Percentiles rank a stretch among this genome's conserved stretches.
Conservation (phyloP, 2,329 filamentous ascomycete species). For the Chrysoporthe austroafricana region DNA sequence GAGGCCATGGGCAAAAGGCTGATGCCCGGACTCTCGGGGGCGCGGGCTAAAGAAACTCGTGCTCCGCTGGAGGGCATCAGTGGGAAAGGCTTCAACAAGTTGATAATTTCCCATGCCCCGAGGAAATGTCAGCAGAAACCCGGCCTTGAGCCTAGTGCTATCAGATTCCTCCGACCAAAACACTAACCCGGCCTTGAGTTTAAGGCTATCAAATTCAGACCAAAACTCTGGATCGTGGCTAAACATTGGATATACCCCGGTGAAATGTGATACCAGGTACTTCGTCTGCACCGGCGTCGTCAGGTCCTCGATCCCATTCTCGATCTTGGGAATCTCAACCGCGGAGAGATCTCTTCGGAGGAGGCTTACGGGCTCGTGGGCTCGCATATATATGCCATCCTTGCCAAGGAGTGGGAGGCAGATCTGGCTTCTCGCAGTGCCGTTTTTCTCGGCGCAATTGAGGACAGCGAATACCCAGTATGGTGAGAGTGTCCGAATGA, state of each 20-base stretch:
- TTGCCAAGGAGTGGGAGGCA: conserved; percentile 45
- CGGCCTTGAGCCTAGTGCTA: not conserved
- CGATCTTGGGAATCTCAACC: not conserved
- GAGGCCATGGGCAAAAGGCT: conserved; percentile 21
- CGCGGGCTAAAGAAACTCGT: conserved; percentile 29
- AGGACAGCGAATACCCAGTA: conserved; percentile 51
- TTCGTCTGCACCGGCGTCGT: conserved; percentile 24
- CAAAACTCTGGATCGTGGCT: conserved; percentile 30
- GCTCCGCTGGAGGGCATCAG: conserved; percentile 12
- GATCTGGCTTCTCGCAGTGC: conserved; percentile 52
- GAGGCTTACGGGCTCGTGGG: conserved; percentile 28
- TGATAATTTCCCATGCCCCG: conserved; percentile 27
- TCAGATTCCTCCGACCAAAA: too few species aligned
- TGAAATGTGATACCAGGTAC: conserved; percentile 31
- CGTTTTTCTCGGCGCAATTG: conserved; percentile 48
- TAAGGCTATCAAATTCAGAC: too few species aligned
- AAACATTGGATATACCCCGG: conserved; percentile 29
- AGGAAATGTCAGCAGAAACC: conserved; percentile 32
- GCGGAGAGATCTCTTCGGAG: conserved; percentile 26
- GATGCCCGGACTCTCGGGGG: not conserved
- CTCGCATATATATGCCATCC: conserved; percentile 31
- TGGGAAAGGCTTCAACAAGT: conserved; percentile 24
- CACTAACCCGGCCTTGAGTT: too few species aligned
- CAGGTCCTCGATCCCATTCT: conserved; percentile 26
- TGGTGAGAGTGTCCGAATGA: conserved; percentile 31